A percentile compares a stretch with the other conserved stretches of the same genome.
phyloP scores from a whole-genome alignment of 73 alveolate species.

The Paramecium pentaurelia region DNA sequence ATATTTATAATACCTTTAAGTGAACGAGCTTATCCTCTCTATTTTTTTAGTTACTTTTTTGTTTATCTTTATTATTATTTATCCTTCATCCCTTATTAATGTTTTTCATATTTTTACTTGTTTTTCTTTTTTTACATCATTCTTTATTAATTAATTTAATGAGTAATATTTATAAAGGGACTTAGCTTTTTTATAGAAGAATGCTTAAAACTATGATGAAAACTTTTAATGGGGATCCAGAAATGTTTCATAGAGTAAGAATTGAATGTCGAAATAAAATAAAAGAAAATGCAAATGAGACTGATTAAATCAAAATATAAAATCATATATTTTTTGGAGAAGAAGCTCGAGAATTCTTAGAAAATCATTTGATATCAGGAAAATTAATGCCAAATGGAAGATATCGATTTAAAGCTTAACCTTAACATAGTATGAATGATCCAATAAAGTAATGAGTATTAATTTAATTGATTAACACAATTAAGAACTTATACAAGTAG shows the following conservation, averaged over 20 bases:
- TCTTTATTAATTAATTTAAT: neutral
- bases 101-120: neutral
- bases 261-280: conserved; percentile 69
- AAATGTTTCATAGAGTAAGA: conserved; percentile 78
- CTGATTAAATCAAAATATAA: conserved; percentile 64
- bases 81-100: neutral
- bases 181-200: conserved; percentile 70
- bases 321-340: conserved; percentile 69
- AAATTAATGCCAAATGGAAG: conserved; percentile 67
- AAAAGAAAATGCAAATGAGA: conserved; percentile 49
- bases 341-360: conserved; percentile 65
- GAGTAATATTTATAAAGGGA: conserved; percentile 4
- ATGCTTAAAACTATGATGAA: conserved; percentile 80
- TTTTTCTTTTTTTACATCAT: neutral
- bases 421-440: conserved; percentile 79
- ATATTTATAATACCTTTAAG: neutral
- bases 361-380: conserved; percentile 60
- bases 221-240: conserved; percentile 75
- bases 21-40: neutral
- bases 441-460: conserved; percentile 58
- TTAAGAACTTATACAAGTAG: neutral
- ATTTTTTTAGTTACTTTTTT: neutral
- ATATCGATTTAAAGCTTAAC: conserved; percentile 78
- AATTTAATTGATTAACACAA: neutral
- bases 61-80: neutral